Evolutionary conservation across 73 alveolate species (phyloP).

Genomic region (Tetrahymena malaccensis): DNA sequence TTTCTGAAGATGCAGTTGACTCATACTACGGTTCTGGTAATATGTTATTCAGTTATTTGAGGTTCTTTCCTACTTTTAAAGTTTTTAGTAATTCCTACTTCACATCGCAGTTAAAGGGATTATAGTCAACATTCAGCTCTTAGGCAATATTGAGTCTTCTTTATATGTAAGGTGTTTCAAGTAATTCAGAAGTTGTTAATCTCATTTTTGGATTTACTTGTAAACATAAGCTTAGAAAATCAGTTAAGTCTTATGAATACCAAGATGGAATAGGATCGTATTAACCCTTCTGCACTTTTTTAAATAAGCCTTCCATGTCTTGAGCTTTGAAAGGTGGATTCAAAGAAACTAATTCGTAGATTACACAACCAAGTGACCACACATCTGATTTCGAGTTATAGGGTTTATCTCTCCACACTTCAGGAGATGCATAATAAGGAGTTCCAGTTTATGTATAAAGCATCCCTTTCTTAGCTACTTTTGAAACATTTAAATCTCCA

Average conservation of each 20-base stretch:
- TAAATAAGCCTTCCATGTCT: constrained; percentile 72
- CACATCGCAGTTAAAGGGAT: not conserved
- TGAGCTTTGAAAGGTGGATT: constrained; percentile 89
- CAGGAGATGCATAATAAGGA: constrained; percentile 85
- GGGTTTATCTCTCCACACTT: constrained; percentile 94
- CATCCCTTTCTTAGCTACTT: constrained; percentile 46
- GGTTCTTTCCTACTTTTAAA: not conserved
- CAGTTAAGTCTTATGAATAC: constrained; percentile 68
- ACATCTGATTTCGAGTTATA: constrained; percentile 90
- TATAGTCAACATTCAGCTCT: not conserved
- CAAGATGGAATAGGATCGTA: constrained; percentile 70
- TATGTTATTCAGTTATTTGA: not conserved
- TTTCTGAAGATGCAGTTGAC: not conserved
- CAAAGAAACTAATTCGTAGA: constrained; percentile 86
- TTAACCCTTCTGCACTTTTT: constrained; percentile 79
- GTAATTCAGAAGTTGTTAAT: constrained; percentile 61
- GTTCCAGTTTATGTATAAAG: constrained; percentile 82
- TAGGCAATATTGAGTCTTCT: not conserved
- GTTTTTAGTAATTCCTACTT: not conserved
- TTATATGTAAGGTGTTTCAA: constrained; percentile 27
- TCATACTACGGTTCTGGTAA: not conserved
- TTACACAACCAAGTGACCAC: constrained; percentile 93
- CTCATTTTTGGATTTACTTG: constrained; percentile 73
- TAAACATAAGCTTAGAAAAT: constrained; percentile 56
- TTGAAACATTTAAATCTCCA: constrained; percentile 73